phyloP scores from a whole-genome alignment of 441 rosid genomes.

The Gossypium schwendimanii region DNA sequence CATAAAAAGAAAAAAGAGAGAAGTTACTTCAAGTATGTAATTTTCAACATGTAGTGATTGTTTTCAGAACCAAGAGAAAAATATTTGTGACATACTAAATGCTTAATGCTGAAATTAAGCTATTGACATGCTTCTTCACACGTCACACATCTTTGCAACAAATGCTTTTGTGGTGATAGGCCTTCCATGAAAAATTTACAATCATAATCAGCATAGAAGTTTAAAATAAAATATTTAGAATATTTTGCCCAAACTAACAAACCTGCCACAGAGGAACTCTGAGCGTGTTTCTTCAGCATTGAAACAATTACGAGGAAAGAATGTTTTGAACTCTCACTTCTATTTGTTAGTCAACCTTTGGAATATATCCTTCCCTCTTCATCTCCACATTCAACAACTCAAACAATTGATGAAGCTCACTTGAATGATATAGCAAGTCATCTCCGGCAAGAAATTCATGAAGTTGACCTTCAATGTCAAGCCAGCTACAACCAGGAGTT shows the following conservation, averaged over 20 bases:
- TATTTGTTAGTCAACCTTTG: constrained; percentile 25
- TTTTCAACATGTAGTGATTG: not conserved
- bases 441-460: constrained; percentile 71
- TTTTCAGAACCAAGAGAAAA: not conserved
- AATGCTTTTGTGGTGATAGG: not conserved
- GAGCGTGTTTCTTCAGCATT: not conserved
- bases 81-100: too few relatives aligned
- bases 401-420: constrained; percentile 28
- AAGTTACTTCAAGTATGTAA: not conserved
- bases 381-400: constrained; percentile 45
- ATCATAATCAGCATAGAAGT: not conserved
- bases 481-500: constrained; percentile 72
- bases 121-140: not conserved
- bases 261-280: constrained; percentile 8
- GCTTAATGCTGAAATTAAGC: not conserved
- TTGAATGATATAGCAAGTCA: constrained; percentile 20
- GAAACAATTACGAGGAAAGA: constrained; percentile 4
- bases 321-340: not conserved
- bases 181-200: constrained; percentile 1
- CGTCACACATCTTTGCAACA: not conserved
- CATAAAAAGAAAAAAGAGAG: too few relatives aligned
- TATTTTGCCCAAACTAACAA: not conserved
- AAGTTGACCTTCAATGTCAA: constrained; percentile 42
- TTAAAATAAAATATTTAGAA: not conserved
- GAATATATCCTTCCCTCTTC: constrained; percentile 45